A percentile compares a stretch with the other conserved stretches of the same genome.
Evolutionary conservation across 2,329 filamentous ascomycete species (phyloP).

Genomic region (Calonectria hawksworthii): DNA sequence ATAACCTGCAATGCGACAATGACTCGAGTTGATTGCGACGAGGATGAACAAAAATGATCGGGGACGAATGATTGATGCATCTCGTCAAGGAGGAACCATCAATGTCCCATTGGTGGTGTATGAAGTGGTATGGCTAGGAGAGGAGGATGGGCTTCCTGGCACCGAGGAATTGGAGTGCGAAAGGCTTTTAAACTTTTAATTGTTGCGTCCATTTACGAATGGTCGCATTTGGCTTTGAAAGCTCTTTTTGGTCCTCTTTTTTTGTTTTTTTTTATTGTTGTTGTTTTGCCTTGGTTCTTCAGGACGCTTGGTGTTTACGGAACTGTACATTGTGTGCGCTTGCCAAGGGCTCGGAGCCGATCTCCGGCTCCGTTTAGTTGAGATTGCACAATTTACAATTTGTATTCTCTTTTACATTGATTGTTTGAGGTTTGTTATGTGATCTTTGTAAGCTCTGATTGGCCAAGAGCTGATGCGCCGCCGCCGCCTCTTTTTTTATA

Average conservation of each 20-base stretch:
- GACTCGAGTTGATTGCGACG: conserved; percentile 42
- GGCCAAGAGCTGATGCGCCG: background rate
- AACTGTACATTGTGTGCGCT: conserved; percentile 43
- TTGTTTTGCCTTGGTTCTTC: conserved; percentile 35
- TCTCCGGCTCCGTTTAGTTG: conserved; percentile 35
- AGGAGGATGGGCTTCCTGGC: conserved; percentile 16
- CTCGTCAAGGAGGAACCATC: conserved; percentile 20
- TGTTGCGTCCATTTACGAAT: conserved; percentile 36
- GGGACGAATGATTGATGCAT: conserved; percentile 28
- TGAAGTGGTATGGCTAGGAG: conserved; percentile 11
- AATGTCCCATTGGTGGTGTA: background rate
- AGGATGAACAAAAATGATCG: conserved; percentile 41
- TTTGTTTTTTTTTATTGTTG: background rate
- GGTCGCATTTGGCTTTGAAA: conserved; percentile 33
- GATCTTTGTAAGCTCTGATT: background rate
- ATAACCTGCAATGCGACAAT: conserved; percentile 45
- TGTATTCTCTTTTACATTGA: conserved; percentile 27
- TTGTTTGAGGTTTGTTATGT: background rate
- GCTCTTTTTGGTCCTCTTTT: conserved; percentile 36
- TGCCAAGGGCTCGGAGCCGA: conserved; percentile 30
- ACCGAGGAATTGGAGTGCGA: conserved; percentile 19
- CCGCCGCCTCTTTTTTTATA: background rate
- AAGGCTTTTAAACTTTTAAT: conserved; percentile 35
- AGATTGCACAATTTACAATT: conserved; percentile 41
- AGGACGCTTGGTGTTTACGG: conserved; percentile 45